Evolutionary conservation across 805 yeast species (phyloP).

Genomic region (Brettanomyces sp.): DNA sequence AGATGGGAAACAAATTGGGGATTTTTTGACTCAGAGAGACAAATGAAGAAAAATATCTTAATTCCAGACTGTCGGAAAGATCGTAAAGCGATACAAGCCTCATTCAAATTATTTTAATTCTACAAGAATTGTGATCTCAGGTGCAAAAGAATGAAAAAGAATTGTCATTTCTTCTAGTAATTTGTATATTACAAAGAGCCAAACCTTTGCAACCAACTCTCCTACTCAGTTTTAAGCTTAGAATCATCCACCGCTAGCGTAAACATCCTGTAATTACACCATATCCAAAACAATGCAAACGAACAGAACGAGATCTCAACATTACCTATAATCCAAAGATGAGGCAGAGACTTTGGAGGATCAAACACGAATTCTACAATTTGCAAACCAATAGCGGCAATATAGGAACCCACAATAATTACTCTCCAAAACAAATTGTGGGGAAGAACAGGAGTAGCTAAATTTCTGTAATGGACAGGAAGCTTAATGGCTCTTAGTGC

Average conservation of each 20-base stretch:
- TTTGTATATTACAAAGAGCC: too few relatives aligned
- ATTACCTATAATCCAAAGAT: conserved; percentile 76
- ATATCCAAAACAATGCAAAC: conserved; percentile 69
- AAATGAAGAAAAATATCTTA: conserved; percentile 31
- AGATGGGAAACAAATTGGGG: conserved; percentile 74
- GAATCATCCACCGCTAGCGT: conserved; percentile 11
- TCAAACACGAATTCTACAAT: conserved; percentile 36
- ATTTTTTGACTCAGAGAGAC: conserved; percentile 39
- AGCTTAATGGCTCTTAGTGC: conserved; percentile 13
- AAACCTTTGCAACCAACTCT: background rate
- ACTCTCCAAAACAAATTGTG: conserved; percentile 37
- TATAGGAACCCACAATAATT: conserved; percentile 42
- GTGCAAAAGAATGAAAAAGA: background rate
- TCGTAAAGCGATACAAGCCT: too few relatives aligned
- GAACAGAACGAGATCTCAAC: conserved; percentile 66
- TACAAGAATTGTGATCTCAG: background rate
- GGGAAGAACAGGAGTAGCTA: conserved; percentile 36
- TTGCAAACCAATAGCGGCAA: conserved; percentile 43
- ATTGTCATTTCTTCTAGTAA: too few relatives aligned
- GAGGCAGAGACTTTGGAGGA: conserved; percentile 65
- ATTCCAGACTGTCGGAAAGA: conserved; percentile 24
- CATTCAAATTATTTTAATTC: too few relatives aligned
- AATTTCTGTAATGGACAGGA: conserved; percentile 16
- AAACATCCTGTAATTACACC: conserved; percentile 56
- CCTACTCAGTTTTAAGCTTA: conserved; percentile 15